phyloP scores from a whole-genome alignment of 352 stramenopile species.

The Globisporangium orthogonon region DNA sequence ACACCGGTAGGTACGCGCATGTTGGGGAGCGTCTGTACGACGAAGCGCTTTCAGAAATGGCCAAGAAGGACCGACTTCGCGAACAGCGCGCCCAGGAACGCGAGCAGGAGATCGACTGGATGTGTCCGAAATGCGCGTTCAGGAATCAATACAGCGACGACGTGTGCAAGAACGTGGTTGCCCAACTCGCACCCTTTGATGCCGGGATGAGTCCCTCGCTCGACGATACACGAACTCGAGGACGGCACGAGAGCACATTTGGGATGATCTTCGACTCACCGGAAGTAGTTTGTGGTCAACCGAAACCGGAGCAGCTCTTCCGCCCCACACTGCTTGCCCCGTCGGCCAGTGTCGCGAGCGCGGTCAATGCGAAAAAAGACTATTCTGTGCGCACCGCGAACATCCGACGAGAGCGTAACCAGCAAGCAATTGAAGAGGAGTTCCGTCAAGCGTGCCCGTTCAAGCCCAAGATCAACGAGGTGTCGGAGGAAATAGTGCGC shows the following conservation, averaged over 20 bases:
- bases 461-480: slow-evolving; percentile 59
- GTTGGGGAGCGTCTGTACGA: slow-evolving; percentile 70
- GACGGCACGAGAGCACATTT: slow-evolving; percentile 15
- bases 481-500: slow-evolving; percentile 67
- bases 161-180: slow-evolving; percentile 53
- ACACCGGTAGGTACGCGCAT: slow-evolving; percentile 43
- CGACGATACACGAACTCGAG: not conserved
- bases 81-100: slow-evolving; percentile 34
- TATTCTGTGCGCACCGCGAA: slow-evolving; percentile 24
- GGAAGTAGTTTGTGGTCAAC: slow-evolving; percentile 44
- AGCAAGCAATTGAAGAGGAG: slow-evolving; percentile 55
- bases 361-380: slow-evolving; percentile 37
- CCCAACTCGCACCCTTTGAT: not conserved
- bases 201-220: not conserved
- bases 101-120: slow-evolving; percentile 61
- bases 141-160: slow-evolving; percentile 51
- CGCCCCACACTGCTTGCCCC: slow-evolving; percentile 51
- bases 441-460: slow-evolving; percentile 68
- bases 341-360: slow-evolving; percentile 15
- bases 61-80: slow-evolving; percentile 47
- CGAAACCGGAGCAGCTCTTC: slow-evolving; percentile 58
- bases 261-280: slow-evolving; percentile 13
- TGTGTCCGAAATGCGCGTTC: slow-evolving; percentile 70
- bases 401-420: slow-evolving; percentile 36
- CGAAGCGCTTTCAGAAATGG: slow-evolving; percentile 58